Percentiles rank a stretch among this genome's conserved stretches.
Evolutionary conservation across 2,329 filamentous ascomycete species (phyloP).

Genomic region (Epichloe sp.): DNA sequence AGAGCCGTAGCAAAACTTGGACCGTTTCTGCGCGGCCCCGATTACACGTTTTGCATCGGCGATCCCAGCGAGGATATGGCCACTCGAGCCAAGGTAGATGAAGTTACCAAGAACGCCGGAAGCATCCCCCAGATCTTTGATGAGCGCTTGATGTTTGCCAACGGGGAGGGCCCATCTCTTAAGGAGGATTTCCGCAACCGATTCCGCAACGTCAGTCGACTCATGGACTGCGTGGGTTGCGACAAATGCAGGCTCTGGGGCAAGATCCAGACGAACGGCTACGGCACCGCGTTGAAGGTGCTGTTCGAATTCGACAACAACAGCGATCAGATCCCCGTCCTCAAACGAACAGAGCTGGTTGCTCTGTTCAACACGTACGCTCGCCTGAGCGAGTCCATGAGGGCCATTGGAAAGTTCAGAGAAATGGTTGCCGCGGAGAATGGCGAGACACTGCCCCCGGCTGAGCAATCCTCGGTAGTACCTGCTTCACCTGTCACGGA

Average conservation of each 20-base stretch:
- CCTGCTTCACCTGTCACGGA: constrained; percentile 5
- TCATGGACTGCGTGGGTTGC: constrained; percentile 98
- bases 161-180: constrained; percentile 57
- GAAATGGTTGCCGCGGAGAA: constrained; percentile 34
- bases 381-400: constrained; percentile 68
- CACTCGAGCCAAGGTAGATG: constrained; percentile 72
- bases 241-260: constrained; percentile 98
- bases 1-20: constrained; percentile 84
- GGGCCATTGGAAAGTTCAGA: constrained; percentile 60
- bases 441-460: constrained; percentile 19
- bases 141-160: constrained; percentile 88
- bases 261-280: constrained; percentile 89
- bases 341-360: constrained; percentile 85
- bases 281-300: constrained; percentile 88
- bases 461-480: not conserved
- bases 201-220: constrained; percentile 88
- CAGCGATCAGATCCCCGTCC: constrained; percentile 49
- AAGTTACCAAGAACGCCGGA: constrained; percentile 57
- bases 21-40: constrained; percentile 51
- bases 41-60: constrained; percentile 86
- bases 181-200: constrained; percentile 97
- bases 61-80: constrained; percentile 64
- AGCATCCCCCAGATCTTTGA: constrained; percentile 73
- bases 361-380: constrained; percentile 90
- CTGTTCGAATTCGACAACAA: constrained; percentile 81